Percentiles rank a stretch among this genome's conserved stretches.
Evolutionary conservation across 1,139 yeast genomes (phyloP).

Genomic region (Hemisphaericaspora xylofermentans): DNA sequence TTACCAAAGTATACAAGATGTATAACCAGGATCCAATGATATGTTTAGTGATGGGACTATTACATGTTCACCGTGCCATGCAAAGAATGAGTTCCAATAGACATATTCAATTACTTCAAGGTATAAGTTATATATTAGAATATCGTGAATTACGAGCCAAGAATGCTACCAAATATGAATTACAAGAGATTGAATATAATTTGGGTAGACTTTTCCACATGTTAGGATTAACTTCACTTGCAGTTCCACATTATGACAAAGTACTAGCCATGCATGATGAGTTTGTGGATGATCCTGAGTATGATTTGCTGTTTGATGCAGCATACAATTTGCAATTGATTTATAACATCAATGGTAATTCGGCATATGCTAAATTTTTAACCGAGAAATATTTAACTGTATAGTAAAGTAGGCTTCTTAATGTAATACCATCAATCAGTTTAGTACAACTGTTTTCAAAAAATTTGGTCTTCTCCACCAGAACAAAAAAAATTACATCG

Average conservation of each 20-base stretch:
- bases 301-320: conserved; percentile 69
- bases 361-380: conserved; percentile 56
- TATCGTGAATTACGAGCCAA: conserved; percentile 53
- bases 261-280: conserved; percentile 47
- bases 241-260: conserved; percentile 67
- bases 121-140: conserved; percentile 72
- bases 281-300: conserved; percentile 29
- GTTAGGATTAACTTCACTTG: conserved; percentile 71
- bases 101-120: conserved; percentile 85
- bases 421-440: neutral
- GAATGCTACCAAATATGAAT: conserved; percentile 48
- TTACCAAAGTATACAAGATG: conserved; percentile 59
- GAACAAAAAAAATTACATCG: neutral
- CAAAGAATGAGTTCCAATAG: conserved; percentile 85
- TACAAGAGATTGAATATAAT: conserved; percentile 81
- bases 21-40: conserved; percentile 77
- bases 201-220: conserved; percentile 83
- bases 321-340: conserved; percentile 82
- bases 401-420: conserved; percentile 11
- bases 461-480: too few species aligned
- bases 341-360: conserved; percentile 74
- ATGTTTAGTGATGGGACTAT: conserved; percentile 69
- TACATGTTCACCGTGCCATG: conserved; percentile 89
- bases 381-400: conserved; percentile 61
- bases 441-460: neutral